Evolutionary conservation across 2,329 filamentous ascomycete species (phyloP).

Genomic region (Canariomyces notabilis): DNA sequence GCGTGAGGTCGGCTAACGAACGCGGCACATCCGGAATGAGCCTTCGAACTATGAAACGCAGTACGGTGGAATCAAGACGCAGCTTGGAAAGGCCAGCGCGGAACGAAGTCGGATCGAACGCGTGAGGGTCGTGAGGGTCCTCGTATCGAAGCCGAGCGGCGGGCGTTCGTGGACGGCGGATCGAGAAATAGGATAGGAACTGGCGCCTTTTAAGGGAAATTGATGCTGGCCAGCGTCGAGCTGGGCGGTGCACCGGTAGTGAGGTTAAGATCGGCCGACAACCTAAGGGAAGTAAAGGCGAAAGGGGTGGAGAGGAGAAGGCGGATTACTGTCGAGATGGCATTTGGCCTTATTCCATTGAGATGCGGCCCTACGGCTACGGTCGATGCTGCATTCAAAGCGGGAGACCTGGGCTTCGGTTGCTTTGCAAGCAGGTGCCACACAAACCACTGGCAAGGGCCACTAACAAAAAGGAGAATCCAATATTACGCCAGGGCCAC

Average conservation of each 20-base stretch:
- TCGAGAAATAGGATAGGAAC: constrained; percentile 6
- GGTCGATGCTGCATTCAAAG: constrained; percentile 17
- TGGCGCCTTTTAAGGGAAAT: constrained; percentile 15
- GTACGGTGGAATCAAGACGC: constrained; percentile 1
- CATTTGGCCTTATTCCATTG: constrained; percentile 16
- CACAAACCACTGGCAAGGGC: constrained; percentile 10
- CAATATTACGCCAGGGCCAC: constrained; percentile 20
- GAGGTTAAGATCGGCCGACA: constrained; percentile 5
- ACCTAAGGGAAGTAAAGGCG: constrained; percentile 15
- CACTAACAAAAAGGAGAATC: constrained; percentile 23
- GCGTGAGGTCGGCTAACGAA: constrained; percentile 4
- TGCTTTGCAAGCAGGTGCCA: constrained; percentile 17
- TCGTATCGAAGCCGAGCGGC: constrained; percentile 11
- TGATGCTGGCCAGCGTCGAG: constrained; percentile 21
- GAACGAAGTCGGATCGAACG: neutral
- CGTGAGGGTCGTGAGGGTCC: constrained; percentile 3
- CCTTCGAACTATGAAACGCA: neutral
- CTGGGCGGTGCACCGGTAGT: constrained; percentile 13
- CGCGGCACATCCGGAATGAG: constrained; percentile 6
- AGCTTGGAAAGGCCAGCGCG: no score
- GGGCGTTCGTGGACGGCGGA: constrained; percentile 11
- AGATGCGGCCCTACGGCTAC: constrained; percentile 18
- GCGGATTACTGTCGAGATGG: constrained; percentile 15
- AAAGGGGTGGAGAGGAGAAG: constrained; percentile 5
- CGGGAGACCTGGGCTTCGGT: constrained; percentile 11